Evolutionary conservation across 1,139 yeast species (phyloP).

Genomic region (Torulaspora pretoriensis): DNA sequence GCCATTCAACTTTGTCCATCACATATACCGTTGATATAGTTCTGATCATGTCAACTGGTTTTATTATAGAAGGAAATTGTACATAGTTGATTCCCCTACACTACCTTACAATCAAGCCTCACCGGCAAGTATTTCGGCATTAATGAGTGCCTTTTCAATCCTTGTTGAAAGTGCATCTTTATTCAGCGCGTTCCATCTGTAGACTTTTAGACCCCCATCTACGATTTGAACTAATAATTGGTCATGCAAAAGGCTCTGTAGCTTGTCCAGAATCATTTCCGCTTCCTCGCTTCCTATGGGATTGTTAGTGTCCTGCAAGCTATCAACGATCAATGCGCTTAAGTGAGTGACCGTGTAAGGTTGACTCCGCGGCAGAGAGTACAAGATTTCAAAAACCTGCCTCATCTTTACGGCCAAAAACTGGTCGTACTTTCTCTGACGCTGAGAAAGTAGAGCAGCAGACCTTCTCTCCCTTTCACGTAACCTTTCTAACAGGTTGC

Average conservation of each 20-base stretch:
- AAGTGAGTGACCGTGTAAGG: conserved; percentile 37
- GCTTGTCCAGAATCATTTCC: conserved; percentile 27
- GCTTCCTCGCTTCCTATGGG: conserved; percentile 37
- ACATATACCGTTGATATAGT: background rate
- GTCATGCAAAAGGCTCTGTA: conserved; percentile 21
- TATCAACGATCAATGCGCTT: conserved; percentile 33
- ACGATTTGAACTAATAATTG: conserved; percentile 21
- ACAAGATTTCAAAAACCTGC: conserved; percentile 36
- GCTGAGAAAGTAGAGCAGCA: conserved; percentile 26
- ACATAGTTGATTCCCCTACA: conserved; percentile 1
- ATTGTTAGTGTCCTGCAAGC: conserved; percentile 35
- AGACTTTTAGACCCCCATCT: conserved; percentile 32
- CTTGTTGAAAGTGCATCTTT: conserved; percentile 11
- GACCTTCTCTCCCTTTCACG: conserved; percentile 31
- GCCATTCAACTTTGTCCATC: background rate
- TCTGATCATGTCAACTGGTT: background rate
- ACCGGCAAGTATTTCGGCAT: background rate
- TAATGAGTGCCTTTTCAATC: conserved; percentile 7
- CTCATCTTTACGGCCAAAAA: conserved; percentile 44
- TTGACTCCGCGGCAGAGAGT: conserved; percentile 30
- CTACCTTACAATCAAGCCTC: background rate
- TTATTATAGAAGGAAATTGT: conserved; percentile 7
- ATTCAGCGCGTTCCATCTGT: conserved; percentile 26
- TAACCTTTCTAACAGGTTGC: conserved; percentile 26
- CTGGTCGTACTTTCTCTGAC: conserved; percentile 38